Percentiles rank a stretch among this genome's conserved stretches.
Conservation (phyloP, 1,284 basidiomycete genomes). For the Neolentinus lepideus region DNA sequence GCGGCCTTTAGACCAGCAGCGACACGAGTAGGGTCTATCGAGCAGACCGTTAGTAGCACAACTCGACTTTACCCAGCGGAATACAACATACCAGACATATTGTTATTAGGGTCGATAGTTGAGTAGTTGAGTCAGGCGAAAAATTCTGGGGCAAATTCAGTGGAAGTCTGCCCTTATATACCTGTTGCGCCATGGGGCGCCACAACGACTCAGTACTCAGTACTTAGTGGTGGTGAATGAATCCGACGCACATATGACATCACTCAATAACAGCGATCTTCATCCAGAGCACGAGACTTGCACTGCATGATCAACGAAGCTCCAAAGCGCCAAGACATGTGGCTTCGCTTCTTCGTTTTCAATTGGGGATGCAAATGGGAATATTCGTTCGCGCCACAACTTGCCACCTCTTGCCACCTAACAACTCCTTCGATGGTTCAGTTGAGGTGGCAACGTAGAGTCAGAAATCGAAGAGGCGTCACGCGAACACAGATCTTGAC, state of each 20-base stretch:
- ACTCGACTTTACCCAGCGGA: background rate
- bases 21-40: constrained; percentile 28
- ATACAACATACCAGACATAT: background rate
- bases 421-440: too few species aligned
- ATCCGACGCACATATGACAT: background rate
- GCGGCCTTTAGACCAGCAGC: constrained; percentile 50
- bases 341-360: too few species aligned
- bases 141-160: background rate
- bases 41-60: background rate
- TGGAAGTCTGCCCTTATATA: background rate
- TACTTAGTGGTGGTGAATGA: background rate
- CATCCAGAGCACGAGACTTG: background rate
- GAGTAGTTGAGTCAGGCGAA: background rate
- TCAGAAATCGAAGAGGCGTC: too few species aligned
- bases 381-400: too few species aligned
- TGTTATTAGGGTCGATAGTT: background rate
- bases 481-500: too few species aligned
- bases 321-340: background rate
- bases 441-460: too few species aligned
- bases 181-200: background rate
- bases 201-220: too few species aligned
- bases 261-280: background rate
- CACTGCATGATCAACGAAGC: background rate
- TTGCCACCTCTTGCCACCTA: too few species aligned
- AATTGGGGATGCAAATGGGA: too few species aligned